A percentile compares a stretch with the other conserved stretches of the same genome.
These are phyloP conservation scores for Boletus subcaerulescens DNA, from an alignment of 768 basidiomycete genomes.

Conservation along the genomic window DNA sequence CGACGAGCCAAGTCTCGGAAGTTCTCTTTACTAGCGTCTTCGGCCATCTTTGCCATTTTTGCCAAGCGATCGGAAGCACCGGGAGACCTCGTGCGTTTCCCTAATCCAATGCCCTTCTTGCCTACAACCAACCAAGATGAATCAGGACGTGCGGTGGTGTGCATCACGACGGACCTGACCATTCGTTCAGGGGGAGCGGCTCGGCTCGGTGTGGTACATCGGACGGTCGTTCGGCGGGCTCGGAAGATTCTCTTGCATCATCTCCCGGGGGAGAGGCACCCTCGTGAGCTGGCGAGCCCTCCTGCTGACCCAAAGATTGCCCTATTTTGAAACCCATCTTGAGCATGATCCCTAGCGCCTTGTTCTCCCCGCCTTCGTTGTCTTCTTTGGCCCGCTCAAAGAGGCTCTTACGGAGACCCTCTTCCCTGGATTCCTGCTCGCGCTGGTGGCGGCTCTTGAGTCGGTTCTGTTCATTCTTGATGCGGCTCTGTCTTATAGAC, in stretches of 20 bases:
- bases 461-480: constrained; percentile 67
- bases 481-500: constrained; percentile 50
- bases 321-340: constrained; percentile 93
- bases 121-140: constrained; percentile 43
- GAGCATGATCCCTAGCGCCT: constrained; percentile 87
- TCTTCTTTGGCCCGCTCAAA: constrained; percentile 75
- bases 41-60: constrained; percentile 68
- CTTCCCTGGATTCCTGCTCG: constrained; percentile 72
- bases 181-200: constrained; percentile 75
- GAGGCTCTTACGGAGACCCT: constrained; percentile 75
- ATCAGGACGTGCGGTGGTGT: background rate
- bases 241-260: constrained; percentile 1
- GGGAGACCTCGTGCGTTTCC: constrained; percentile 68
- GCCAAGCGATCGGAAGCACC: constrained; percentile 58
- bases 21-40: constrained; percentile 47
- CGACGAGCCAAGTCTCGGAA: constrained; percentile 70
- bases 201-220: constrained; percentile 48
- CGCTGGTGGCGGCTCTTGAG: constrained; percentile 60
- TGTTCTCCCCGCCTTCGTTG: constrained; percentile 49
- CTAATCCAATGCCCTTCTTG: constrained; percentile 71
- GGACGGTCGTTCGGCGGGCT: constrained; percentile 4
- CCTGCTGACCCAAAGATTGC: constrained; percentile 60
- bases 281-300: constrained; percentile 7
- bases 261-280: background rate
- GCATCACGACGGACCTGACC: constrained; percentile 59